These are phyloP conservation scores for Cryptosporidium parvum DNA, from an alignment of 169 alveolate genomes.

Conservation along the genomic window DNA sequence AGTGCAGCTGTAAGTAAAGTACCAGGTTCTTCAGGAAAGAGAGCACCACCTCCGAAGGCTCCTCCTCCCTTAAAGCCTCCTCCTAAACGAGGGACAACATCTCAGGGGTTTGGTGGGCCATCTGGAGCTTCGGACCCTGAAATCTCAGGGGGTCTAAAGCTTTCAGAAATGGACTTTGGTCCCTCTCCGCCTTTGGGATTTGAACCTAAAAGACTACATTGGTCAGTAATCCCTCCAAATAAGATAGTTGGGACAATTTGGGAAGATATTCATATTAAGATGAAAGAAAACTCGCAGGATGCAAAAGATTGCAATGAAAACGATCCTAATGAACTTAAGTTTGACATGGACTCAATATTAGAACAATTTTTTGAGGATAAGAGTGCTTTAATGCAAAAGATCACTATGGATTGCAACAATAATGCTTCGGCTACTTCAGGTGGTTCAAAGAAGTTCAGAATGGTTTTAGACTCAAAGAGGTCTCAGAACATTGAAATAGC, in stretches of 20 bases:
- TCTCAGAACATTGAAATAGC: constrained; percentile 72
- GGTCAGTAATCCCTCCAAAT: constrained; percentile 74
- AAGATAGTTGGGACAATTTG: constrained; percentile 65
- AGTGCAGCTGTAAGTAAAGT: neutral
- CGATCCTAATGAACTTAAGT: constrained; percentile 15
- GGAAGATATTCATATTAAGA: constrained; percentile 65
- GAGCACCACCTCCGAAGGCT: constrained; percentile 55
- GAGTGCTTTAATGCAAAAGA: constrained; percentile 23
- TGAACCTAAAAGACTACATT: constrained; percentile 67
- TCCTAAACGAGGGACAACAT: constrained; percentile 4
- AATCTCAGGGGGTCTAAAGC: neutral
- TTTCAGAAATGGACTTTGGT: constrained; percentile 54
- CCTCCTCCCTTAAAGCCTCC: constrained; percentile 48
- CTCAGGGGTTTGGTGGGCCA: constrained; percentile 7
- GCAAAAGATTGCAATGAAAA: neutral
- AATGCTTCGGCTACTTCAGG: neutral
- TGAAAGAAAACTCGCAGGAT: neutral
- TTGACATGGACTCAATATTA: constrained; percentile 42
- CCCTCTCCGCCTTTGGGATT: constrained; percentile 73
- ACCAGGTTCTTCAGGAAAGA: constrained; percentile 23
- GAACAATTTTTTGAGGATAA: constrained; percentile 65
- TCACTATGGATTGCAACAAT: constrained; percentile 12
- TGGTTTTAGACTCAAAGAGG: constrained; percentile 71
- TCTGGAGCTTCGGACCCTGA: neutral
- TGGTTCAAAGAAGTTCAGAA: constrained; percentile 35